phyloP scores from a whole-genome alignment of 768 basidiomycete species.

The Boletus barrowsii region DNA sequence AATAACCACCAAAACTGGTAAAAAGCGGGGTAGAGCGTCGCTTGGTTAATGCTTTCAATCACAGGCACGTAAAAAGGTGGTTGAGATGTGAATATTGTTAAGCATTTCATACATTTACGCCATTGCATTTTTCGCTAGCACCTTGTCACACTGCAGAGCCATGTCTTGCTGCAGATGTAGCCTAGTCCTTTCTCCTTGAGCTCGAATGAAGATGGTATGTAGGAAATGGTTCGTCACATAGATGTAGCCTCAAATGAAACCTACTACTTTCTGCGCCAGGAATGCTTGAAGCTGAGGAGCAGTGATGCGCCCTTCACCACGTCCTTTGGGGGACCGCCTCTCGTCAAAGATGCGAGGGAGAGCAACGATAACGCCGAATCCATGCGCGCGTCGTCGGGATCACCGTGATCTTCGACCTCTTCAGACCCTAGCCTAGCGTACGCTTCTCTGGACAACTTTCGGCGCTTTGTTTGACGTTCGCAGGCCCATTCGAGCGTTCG shows the following conservation, averaged over 20 bases:
- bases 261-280: constrained; percentile 25
- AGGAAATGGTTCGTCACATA: constrained; percentile 15
- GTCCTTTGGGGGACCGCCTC: constrained; percentile 12
- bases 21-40: constrained; percentile 34
- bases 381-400: constrained; percentile 11
- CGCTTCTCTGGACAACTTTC: constrained; percentile 23
- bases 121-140: constrained; percentile 25
- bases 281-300: constrained; percentile 29
- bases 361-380: constrained; percentile 31
- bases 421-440: constrained; percentile 16
- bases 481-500: constrained; percentile 47
- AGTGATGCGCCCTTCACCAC: constrained; percentile 29
- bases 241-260: constrained; percentile 18
- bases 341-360: constrained; percentile 23
- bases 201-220: constrained; percentile 24
- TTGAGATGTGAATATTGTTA: constrained; percentile 21
- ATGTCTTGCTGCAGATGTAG: constrained; percentile 28
- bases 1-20: constrained; percentile 22
- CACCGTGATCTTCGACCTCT: constrained; percentile 11
- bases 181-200: constrained; percentile 20
- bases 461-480: constrained; percentile 38
- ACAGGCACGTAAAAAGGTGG: constrained; percentile 11
- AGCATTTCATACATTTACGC: constrained; percentile 30
- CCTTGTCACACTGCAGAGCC: constrained; percentile 18
- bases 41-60: constrained; percentile 22